Evolutionary conservation across 352 stramenopile species (phyloP), one percentile per base, ranked within the genome.

Genomic region (Globisporangium echinulatum): DNA sequence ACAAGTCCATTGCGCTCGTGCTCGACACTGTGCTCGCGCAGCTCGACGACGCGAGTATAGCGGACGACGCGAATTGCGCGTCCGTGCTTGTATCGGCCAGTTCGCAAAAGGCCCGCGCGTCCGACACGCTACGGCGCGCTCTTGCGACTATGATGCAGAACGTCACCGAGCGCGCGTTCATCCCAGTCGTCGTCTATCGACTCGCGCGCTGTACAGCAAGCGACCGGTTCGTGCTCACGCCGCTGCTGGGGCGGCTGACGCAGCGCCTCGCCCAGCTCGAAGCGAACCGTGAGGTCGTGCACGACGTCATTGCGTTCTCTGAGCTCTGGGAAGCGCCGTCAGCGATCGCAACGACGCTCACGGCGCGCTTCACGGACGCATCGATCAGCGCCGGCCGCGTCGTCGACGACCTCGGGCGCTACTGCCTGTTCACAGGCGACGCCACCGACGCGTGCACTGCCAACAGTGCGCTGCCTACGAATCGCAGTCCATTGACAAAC

Each of bases 291-390:
- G 65, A 79, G 51, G 57, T 90, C 15, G 54, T 90, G 19, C 82
- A 75, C 59, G 78, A 77, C 8, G 56, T 91, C 17, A 83, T 88
- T 58, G 64, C 73, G 50, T 90, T 90, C 58, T 91, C 75, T 11
- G 83, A 93, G 61, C 66, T 93, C 33, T 93, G 83, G 83, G 81
- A 93, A 39, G 49, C 39, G 0, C 81, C 81, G 3, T 66, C 78
- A 25, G 77, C 79, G 1, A 72, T 72, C 48, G 61, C 79, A 39
- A 63, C 60, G 0, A 61, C 75, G 52, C 60, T 93, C 11, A 62
- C 74, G 33, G 40, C 65, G 17, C 67, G 77, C 8, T 91, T 90
- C 56, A 78, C 63, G 9, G 59, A 76, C 15, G 56, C 69, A 43
- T 62, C 66, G 9, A 78, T 90, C 48, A 85, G 75, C 55, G 59